These are phyloP conservation scores for Epichloe sp. DNA, from an alignment of 2,329 filamentous ascomycete species.

Conservation along the genomic window DNA sequence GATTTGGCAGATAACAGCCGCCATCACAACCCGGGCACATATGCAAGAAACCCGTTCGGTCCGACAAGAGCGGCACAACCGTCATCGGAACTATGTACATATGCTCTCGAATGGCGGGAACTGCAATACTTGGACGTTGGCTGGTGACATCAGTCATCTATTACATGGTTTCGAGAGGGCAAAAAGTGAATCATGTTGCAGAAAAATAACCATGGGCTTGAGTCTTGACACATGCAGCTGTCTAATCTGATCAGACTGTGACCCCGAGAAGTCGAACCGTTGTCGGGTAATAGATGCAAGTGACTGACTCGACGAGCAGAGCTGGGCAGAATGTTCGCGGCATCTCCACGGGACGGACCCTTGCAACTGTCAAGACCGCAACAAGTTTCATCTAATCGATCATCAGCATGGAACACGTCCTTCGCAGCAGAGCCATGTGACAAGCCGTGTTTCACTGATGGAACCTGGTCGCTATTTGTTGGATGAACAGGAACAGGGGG, in stretches of 20 bases:
- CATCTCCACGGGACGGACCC: background rate
- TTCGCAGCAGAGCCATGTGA: background rate
- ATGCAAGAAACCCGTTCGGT: slow-evolving; percentile 1
- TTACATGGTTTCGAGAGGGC: background rate
- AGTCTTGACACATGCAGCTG: background rate
- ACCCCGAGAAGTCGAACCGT: background rate
- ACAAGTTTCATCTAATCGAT: background rate
- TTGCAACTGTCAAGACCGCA: background rate
- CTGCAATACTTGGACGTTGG: background rate
- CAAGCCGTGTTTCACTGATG: background rate
- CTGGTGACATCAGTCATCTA: background rate
- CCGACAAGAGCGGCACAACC: background rate
- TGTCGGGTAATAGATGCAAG: background rate
- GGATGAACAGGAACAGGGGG: background rate
- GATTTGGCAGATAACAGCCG: background rate
- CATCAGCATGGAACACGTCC: background rate
- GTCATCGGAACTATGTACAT: background rate
- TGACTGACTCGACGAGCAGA: background rate
- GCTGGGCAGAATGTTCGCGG: background rate
- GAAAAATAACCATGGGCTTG: background rate
- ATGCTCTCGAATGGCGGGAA: background rate
- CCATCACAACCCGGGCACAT: background rate
- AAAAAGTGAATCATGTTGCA: background rate
- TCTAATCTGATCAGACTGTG: background rate
- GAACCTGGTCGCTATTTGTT: background rate